phyloP scores from a whole-genome alignment of 495 filamentous ascomycete genomes.

The Emericellopsis terricola region DNA sequence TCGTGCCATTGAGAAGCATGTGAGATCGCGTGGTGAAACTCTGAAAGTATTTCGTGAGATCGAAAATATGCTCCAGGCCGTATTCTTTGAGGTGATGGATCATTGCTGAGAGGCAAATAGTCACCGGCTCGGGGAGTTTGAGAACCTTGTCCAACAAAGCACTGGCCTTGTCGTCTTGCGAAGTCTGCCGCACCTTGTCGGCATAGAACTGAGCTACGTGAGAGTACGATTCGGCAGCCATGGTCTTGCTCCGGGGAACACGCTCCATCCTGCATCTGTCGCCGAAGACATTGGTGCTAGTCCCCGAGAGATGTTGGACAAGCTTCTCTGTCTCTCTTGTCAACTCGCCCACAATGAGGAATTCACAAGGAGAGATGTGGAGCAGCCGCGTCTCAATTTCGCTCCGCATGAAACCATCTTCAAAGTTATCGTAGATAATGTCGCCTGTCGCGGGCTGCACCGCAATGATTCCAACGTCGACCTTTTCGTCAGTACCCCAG shows the following conservation, averaged over 20 bases:
- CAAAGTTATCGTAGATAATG: constrained; percentile 90
- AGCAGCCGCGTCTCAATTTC: constrained; percentile 89
- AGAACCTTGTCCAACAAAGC: constrained; percentile 71
- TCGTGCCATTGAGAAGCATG: constrained; percentile 95
- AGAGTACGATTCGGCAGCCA: constrained; percentile 66
- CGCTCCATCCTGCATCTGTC: constrained; percentile 75
- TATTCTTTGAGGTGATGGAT: constrained; percentile 89
- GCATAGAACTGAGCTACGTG: constrained; percentile 94
- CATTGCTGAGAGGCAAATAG: constrained; percentile 89
- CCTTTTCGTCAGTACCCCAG: constrained; percentile 79
- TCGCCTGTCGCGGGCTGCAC: constrained; percentile 94
- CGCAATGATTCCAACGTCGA: constrained; percentile 80
- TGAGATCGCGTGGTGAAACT: constrained; percentile 87
- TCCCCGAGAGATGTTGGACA: constrained; percentile 74
- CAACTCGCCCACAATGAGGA: constrained; percentile 85
- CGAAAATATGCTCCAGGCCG: constrained; percentile 88
- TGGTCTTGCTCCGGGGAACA: constrained; percentile 58
- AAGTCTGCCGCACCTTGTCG: constrained; percentile 48
- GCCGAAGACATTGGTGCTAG: constrained; percentile 77
- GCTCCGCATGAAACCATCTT: constrained; percentile 95
- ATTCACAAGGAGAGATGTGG: constrained; percentile 91
- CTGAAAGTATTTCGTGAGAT: constrained; percentile 94
- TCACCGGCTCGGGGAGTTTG: constrained; percentile 68
- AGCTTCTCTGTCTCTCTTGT: constrained; percentile 91
- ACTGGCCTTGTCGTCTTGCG: constrained; percentile 26